These are phyloP conservation scores for Talaromyces ruber DNA, from an alignment of 495 filamentous ascomycete species.

Conservation along the genomic window DNA sequence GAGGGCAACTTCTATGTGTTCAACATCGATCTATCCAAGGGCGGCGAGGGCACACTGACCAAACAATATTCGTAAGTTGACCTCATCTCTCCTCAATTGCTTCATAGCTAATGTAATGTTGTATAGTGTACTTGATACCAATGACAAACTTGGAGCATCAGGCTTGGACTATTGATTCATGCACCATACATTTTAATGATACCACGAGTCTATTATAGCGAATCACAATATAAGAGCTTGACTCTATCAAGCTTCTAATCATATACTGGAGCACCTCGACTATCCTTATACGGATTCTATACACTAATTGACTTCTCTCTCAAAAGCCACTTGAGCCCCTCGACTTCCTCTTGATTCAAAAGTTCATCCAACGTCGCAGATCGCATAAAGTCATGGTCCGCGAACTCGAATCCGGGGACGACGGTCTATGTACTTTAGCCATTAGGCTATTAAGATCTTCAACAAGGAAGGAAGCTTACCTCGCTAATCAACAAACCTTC, in stretches of 20 bases:
- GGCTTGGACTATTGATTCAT: slow-evolving; percentile 34
- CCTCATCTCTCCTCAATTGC: slow-evolving; percentile 2
- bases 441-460: background rate
- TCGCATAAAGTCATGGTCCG: slow-evolving; percentile 54
- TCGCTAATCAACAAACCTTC: slow-evolving; percentile 55
- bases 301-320: slow-evolving; percentile 13
- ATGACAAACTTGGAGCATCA: slow-evolving; percentile 41
- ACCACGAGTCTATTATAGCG: slow-evolving; percentile 3
- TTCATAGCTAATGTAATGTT: slow-evolving; percentile 5
- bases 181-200: background rate
- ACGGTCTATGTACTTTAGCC: slow-evolving; percentile 32
- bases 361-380: slow-evolving; percentile 34
- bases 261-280: background rate
- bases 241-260: background rate
- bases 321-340: slow-evolving; percentile 43
- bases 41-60: slow-evolving; percentile 84
- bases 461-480: slow-evolving; percentile 18
- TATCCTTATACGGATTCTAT: background rate
- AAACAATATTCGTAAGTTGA: slow-evolving; percentile 78
- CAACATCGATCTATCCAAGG: slow-evolving; percentile 88
- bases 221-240: background rate
- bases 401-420: slow-evolving; percentile 57
- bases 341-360: slow-evolving; percentile 33
- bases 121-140: slow-evolving; percentile 39
- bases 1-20: slow-evolving; percentile 94